Conservation (phyloP, 2,329 filamentous ascomycete species). For the Dothistroma septosporum region DNA sequence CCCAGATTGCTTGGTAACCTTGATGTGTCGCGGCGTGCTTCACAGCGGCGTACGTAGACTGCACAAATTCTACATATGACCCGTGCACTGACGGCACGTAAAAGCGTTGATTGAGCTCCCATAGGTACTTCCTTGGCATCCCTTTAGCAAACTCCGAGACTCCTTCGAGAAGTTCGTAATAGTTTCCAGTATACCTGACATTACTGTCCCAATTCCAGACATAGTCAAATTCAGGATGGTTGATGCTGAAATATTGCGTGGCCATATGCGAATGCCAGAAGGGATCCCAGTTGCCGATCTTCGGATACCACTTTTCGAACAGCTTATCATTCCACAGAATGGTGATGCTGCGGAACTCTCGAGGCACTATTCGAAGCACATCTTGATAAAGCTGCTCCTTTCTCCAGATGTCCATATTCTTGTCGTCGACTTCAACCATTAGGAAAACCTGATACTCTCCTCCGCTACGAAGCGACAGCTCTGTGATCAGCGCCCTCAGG, state of each 20-base stretch:
- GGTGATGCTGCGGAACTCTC: constrained; percentile 66
- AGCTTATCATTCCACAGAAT: constrained; percentile 67
- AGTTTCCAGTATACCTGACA: constrained; percentile 71
- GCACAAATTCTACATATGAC: constrained; percentile 45
- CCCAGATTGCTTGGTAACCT: constrained; percentile 61
- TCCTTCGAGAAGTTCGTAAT: constrained; percentile 72
- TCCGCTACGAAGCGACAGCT: constrained; percentile 44
- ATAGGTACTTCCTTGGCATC: constrained; percentile 55
- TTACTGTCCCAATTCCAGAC: constrained; percentile 87
- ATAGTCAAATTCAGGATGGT: constrained; percentile 74
- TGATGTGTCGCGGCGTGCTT: constrained; percentile 35
- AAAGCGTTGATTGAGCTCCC: constrained; percentile 56
- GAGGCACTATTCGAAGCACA: constrained; percentile 61
- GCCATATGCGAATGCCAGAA: constrained; percentile 63
- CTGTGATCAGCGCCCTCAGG: constrained; percentile 45
- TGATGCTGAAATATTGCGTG: constrained; percentile 69
- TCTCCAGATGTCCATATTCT: constrained; percentile 55
- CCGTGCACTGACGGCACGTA: constrained; percentile 53
- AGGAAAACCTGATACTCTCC: constrained; percentile 49
- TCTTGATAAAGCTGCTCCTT: constrained; percentile 56
- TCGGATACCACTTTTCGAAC: constrained; percentile 47
- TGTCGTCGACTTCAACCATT: constrained; percentile 51
- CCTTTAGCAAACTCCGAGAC: constrained; percentile 52
- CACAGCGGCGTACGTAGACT: constrained; percentile 41
- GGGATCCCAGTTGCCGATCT: constrained; percentile 48